Evolutionary conservation across 23 red algal species (phyloP).

Genomic region (Pyropia haitanensis): DNA sequence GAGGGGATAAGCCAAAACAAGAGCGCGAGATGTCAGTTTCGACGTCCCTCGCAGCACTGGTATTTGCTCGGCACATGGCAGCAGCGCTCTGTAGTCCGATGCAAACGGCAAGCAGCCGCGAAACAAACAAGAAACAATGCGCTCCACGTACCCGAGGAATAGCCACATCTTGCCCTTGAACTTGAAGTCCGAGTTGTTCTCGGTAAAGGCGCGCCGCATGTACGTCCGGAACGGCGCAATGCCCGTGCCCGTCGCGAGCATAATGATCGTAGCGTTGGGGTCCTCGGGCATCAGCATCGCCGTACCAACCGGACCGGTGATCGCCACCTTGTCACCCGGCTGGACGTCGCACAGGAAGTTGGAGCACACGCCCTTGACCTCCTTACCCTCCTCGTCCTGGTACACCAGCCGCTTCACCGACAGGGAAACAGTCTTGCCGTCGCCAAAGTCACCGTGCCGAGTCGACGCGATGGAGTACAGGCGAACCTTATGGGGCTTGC

Average conservation of each 20-base stretch:
- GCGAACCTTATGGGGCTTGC: constrained; percentile 83
- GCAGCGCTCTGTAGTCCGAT: too few relatives aligned
- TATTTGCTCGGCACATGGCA: too few relatives aligned
- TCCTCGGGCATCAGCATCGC: constrained; percentile 95
- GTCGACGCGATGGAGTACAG: constrained; percentile 97
- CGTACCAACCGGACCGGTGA: constrained; percentile 88
- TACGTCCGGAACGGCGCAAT: constrained; percentile 94
- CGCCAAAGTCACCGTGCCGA: constrained; percentile 83
- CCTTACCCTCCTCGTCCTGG: constrained; percentile 65
- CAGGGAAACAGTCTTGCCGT: constrained; percentile 78
- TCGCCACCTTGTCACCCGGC: constrained; percentile 71
- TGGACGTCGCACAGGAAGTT: constrained; percentile 93
- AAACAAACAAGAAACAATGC: too few relatives aligned
- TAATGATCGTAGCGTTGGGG: constrained; percentile 93
- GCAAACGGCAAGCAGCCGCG: too few relatives aligned
- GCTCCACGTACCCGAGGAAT: constrained; percentile 43
- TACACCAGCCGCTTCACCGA: constrained; percentile 94
- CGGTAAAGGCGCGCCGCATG: constrained; percentile 84
- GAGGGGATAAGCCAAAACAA: too few relatives aligned
- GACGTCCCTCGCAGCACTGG: too few relatives aligned
- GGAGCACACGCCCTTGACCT: constrained; percentile 88
- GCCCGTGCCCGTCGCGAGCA: constrained; percentile 95
- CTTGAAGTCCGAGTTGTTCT: constrained; percentile 81
- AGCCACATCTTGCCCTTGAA: constrained; percentile 96
- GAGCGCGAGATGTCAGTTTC: too few relatives aligned